Conservation (phyloP, 1,139 yeast genomes). For the Hansenula lynferdii region DNA sequence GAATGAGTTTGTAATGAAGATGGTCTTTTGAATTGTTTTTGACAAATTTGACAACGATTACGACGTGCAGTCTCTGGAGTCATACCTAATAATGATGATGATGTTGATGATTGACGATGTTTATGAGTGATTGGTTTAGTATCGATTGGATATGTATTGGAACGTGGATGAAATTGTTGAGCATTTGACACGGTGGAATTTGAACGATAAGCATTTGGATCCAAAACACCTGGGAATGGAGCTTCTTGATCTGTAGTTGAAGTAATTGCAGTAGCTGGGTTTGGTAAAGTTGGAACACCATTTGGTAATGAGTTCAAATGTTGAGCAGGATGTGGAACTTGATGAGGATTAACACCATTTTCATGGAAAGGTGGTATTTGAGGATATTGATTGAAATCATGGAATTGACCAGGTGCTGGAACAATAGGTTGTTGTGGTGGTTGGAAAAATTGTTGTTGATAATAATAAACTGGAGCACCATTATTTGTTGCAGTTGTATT, state of each 20-base stretch:
- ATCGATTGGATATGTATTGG: conserved; percentile 15
- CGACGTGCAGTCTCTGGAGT: conserved; percentile 25
- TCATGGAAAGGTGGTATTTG: background rate
- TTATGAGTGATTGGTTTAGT: background rate
- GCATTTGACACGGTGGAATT: background rate
- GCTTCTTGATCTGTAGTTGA: conserved; percentile 9
- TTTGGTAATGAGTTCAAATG: no score
- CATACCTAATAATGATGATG: conserved; percentile 19
- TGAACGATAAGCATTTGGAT: conserved; percentile 5
- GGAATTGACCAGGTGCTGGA: background rate
- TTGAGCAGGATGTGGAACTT: background rate
- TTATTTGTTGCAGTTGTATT: no score
- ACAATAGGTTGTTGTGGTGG: background rate
- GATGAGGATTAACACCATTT: no score
- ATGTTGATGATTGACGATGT: conserved; percentile 9
- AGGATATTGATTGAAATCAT: background rate
- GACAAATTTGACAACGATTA: conserved; percentile 57
- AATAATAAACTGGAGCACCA: conserved; percentile 1
- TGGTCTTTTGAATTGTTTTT: conserved; percentile 76
- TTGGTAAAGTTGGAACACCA: no score
- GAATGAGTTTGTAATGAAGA: conserved; percentile 76
- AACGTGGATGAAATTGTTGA: background rate
- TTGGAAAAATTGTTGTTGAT: conserved; percentile 5
- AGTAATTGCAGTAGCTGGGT: background rate
- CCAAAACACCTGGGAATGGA: conserved; percentile 14